phyloP scores from a whole-genome alignment of 352 stramenopile species.

The Globisporangium carolinianum region DNA sequence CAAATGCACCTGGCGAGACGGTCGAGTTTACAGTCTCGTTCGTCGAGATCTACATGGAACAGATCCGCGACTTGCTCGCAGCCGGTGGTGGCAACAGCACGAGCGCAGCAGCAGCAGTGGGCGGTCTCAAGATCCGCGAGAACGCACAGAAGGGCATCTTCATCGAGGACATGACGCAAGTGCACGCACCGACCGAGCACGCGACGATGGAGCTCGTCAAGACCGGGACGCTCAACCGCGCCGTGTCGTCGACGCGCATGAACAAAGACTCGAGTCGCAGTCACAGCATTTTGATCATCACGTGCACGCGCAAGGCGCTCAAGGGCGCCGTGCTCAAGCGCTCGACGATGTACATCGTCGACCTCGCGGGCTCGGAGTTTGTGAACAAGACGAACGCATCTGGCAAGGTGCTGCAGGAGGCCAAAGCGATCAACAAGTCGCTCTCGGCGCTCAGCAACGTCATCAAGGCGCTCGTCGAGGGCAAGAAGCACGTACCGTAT shows the following conservation, averaged over 20 bases:
- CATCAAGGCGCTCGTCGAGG: conserved; percentile 74
- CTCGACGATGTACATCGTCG: conserved; percentile 78
- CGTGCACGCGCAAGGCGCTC: conserved; percentile 22
- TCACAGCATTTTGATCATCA: conserved; percentile 54
- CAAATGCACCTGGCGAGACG: neutral
- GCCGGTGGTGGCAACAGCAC: conserved; percentile 2
- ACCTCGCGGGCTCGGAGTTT: conserved; percentile 80
- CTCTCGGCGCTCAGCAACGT: conserved; percentile 80
- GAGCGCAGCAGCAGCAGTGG: conserved; percentile 10
- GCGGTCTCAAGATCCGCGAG: conserved; percentile 70
- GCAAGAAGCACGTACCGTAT: conserved; percentile 72
- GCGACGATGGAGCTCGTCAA: conserved; percentile 63
- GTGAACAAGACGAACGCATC: conserved; percentile 80
- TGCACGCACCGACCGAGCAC: conserved; percentile 25
- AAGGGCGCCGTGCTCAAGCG: conserved; percentile 22
- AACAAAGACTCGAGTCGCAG: too few relatives aligned
- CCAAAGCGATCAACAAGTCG: conserved; percentile 84
- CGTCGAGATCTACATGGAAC: conserved; percentile 88
- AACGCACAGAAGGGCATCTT: conserved; percentile 60
- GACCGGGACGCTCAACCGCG: conserved; percentile 50
- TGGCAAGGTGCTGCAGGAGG: conserved; percentile 74
- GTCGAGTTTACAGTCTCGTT: conserved; percentile 66
- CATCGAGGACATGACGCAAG: conserved; percentile 64
- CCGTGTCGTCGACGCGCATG: conserved; percentile 15
- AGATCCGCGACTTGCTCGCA: conserved; percentile 67